Evolutionary conservation across 805 yeast genomes (phyloP).

Genomic region (Sugiyamaella mastotermitis): DNA sequence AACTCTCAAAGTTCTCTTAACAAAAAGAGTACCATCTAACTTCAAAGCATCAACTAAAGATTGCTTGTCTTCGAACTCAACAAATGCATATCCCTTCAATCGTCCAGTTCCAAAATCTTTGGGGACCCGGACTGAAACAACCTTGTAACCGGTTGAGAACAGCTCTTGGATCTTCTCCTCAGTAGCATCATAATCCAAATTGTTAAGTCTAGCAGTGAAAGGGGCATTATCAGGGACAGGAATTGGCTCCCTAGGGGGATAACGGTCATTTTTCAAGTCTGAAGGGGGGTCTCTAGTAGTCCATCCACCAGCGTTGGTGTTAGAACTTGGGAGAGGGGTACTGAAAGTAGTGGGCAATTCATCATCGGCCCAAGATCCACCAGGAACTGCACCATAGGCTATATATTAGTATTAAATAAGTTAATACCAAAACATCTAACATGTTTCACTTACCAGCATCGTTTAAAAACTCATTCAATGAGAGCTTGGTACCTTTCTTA

Average conservation of each 20-base stretch:
- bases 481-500: constrained; percentile 69
- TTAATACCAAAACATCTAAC: too few relatives aligned
- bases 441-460: too few relatives aligned
- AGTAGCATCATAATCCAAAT: constrained; percentile 74
- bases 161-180: constrained; percentile 46
- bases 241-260: constrained; percentile 62
- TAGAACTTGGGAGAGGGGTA: constrained; percentile 12
- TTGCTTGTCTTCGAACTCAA: constrained; percentile 78
- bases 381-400: constrained; percentile 15
- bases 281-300: background rate
- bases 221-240: constrained; percentile 93
- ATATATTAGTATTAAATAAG: too few relatives aligned
- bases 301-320: constrained; percentile 21
- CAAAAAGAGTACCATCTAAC: constrained; percentile 63
- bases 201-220: constrained; percentile 79
- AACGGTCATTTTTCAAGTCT: background rate
- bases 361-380: constrained; percentile 76
- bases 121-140: constrained; percentile 69
- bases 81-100: constrained; percentile 83
- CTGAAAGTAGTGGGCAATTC: constrained; percentile 36
- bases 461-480: constrained; percentile 51
- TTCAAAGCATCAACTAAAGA: constrained; percentile 70
- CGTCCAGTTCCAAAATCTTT: constrained; percentile 59
- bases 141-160: constrained; percentile 39
- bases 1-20: constrained; percentile 60